Conservation (phyloP, 1,139 yeast species). For the Kurtzmaniella quercitrusa region DNA sequence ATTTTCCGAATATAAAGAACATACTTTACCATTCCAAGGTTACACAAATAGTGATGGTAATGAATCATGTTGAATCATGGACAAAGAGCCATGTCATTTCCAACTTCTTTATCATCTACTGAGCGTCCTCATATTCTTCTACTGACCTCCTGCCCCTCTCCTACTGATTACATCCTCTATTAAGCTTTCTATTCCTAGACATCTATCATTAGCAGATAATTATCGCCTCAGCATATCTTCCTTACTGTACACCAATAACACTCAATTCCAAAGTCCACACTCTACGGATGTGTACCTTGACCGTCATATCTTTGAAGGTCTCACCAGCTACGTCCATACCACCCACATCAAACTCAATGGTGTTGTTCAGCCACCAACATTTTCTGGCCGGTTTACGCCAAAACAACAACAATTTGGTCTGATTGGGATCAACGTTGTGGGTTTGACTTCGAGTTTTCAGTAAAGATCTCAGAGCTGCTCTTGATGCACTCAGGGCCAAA, state of each 20-base stretch:
- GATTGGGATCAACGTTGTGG: constrained; percentile 23
- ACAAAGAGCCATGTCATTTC: no score
- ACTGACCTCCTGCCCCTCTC: background rate
- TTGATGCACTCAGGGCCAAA: constrained; percentile 37
- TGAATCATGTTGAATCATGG: no score
- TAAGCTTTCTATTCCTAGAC: background rate
- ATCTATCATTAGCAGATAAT: background rate
- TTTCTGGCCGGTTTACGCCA: constrained; percentile 99
- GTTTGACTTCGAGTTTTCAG: constrained; percentile 35
- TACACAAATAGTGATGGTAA: no score
- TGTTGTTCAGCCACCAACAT: constrained; percentile 95
- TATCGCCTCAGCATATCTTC: no score
- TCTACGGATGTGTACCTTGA: constrained; percentile 67
- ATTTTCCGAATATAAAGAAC: no score
- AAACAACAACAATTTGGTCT: constrained; percentile 77
- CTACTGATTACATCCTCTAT: background rate
- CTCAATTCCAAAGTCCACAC: constrained; percentile 83
- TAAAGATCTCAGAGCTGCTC: constrained; percentile 54
- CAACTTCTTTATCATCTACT: no score
- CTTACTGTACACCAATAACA: constrained; percentile 51
- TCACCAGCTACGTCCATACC: constrained; percentile 20
- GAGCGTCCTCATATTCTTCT: no score
- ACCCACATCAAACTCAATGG: constrained; percentile 48
- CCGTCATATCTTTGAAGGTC: constrained; percentile 18
- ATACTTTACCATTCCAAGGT: no score